Evolutionary conservation across 2,329 filamentous ascomycete genomes (phyloP).

Genomic region (Lasiodiplodia sp.): DNA sequence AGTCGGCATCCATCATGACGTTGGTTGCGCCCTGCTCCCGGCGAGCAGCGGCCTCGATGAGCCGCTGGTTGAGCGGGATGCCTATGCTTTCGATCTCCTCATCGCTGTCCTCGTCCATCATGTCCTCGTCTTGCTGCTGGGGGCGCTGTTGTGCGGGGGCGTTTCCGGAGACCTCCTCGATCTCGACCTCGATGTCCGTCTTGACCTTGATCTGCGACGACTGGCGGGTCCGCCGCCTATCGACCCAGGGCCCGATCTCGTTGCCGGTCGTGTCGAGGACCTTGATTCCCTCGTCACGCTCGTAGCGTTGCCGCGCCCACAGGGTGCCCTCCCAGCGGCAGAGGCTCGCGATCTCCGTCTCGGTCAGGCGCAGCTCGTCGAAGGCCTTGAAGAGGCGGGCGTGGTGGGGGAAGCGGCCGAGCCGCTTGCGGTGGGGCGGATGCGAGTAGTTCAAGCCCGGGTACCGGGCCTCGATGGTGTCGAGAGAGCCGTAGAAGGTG

Average conservation of each 20-base stretch:
- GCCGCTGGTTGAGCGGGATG: constrained; percentile 65
- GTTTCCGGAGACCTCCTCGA: constrained; percentile 35
- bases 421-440: constrained; percentile 76
- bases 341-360: constrained; percentile 72
- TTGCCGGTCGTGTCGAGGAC: constrained; percentile 77
- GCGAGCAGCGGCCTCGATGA: constrained; percentile 68
- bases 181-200: constrained; percentile 52
- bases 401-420: constrained; percentile 79
- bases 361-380: constrained; percentile 72
- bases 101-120: constrained; percentile 47
- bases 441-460: constrained; percentile 81
- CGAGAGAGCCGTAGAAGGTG: constrained; percentile 79
- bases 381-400: constrained; percentile 78
- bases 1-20: constrained; percentile 71
- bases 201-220: constrained; percentile 49
- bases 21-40: constrained; percentile 66
- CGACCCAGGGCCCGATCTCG: constrained; percentile 69
- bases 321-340: constrained; percentile 85
- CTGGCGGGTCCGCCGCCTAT: constrained; percentile 38
- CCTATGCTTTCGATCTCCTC: constrained; percentile 67
- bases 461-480: constrained; percentile 81
- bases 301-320: constrained; percentile 82
- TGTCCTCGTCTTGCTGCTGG: constrained; percentile 40
- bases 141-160: constrained; percentile 34
- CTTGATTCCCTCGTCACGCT: constrained; percentile 73